These are phyloP conservation scores for Auricularia sp. DNA, from an alignment of 768 basidiomycete species.

Conservation along the genomic window DNA sequence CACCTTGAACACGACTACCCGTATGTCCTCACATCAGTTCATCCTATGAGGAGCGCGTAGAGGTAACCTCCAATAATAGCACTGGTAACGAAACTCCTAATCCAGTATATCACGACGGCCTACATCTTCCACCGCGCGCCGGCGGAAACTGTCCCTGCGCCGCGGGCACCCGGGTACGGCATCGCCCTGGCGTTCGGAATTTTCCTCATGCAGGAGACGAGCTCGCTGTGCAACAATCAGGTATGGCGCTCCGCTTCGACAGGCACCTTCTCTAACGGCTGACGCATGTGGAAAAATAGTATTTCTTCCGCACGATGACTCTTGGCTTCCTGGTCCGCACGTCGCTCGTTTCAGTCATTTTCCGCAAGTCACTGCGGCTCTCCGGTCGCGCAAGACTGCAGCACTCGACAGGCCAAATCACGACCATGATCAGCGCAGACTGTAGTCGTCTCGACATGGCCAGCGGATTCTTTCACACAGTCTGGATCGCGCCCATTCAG, in stretches of 20 bases:
- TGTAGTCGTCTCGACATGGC: constrained; percentile 44
- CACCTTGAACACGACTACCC: constrained; percentile 44
- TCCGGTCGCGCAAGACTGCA: constrained; percentile 49
- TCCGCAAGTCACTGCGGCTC: constrained; percentile 58
- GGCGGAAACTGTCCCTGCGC: constrained; percentile 21
- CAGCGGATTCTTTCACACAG: constrained; percentile 25
- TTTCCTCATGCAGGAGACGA: constrained; percentile 1
- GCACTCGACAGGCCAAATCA: constrained; percentile 61
- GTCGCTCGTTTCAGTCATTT: constrained; percentile 36
- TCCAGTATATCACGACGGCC: constrained; percentile 46
- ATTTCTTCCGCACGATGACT: not conserved
- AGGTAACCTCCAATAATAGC: constrained; percentile 13
- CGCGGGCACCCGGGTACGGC: constrained; percentile 48
- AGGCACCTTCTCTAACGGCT: no score
- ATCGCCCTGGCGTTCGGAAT: constrained; percentile 46
- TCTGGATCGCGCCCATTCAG: constrained; percentile 57
- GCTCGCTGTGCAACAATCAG: constrained; percentile 2
- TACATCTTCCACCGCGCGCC: constrained; percentile 27
- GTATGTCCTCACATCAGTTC: not conserved
- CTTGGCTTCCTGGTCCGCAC: constrained; percentile 2
- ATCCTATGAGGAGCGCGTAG: not conserved
- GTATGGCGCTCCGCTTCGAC: not conserved
- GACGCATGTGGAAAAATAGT: not conserved
- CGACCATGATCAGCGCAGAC: constrained; percentile 62
- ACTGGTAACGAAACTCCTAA: constrained; percentile 46